Conservation (phyloP, 345 rosid species). For the Arabidopsis suecica region DNA sequence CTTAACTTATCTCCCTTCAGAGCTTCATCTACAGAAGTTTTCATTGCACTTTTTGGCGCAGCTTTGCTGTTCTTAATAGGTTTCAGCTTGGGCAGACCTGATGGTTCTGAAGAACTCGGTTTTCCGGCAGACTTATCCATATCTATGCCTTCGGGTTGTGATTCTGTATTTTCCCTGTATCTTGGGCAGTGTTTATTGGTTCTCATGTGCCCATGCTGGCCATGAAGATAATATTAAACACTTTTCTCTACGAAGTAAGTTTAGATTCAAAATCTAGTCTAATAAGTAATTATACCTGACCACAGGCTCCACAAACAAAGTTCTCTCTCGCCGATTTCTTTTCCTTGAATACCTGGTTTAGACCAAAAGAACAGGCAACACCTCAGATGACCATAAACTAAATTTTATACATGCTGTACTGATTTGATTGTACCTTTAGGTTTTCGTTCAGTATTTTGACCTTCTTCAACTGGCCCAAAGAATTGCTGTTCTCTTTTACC, state of each 20-base stretch:
- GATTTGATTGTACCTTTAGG: constrained; percentile 57
- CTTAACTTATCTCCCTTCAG: constrained; percentile 60
- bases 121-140: constrained; percentile 64
- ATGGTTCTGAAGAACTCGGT: constrained; percentile 57
- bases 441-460: constrained; percentile 84
- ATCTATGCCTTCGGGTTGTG: constrained; percentile 58
- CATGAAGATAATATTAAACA: constrained; percentile 37
- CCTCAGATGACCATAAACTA: constrained; percentile 23
- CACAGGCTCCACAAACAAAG: constrained; percentile 96
- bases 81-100: constrained; percentile 63
- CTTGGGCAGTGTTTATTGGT: constrained; percentile 97
- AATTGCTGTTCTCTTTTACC: constrained; percentile 51
- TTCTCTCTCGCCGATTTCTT: constrained; percentile 96
- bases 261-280: constrained; percentile 26
- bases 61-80: constrained; percentile 61
- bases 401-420: background rate
- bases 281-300: constrained; percentile 64
- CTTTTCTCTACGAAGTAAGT: constrained; percentile 11
- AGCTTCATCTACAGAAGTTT: constrained; percentile 57
- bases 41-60: constrained; percentile 53
- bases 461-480: constrained; percentile 52
- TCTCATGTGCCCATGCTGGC: constrained; percentile 98
- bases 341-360: constrained; percentile 72
- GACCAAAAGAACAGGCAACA: constrained; percentile 20
- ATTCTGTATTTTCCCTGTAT: constrained; percentile 82